phyloP scores from a whole-genome alignment of 1,284 basidiomycete species.

The Heliocybe sulcata region DNA sequence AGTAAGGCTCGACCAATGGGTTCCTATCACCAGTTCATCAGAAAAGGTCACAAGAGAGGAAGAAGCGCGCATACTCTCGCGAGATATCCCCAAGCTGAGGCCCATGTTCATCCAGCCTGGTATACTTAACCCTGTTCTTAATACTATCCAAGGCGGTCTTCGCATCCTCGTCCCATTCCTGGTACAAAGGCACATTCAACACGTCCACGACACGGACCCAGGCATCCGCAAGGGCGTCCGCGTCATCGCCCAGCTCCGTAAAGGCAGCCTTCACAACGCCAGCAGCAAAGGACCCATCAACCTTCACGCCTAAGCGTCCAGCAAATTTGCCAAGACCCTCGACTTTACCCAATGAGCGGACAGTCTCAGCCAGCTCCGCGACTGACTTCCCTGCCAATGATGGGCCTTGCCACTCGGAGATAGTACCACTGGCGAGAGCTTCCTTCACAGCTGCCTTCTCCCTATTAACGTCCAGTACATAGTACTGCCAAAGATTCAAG shows the following conservation, averaged over 20 bases:
- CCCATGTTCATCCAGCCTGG: slow-evolving; percentile 74
- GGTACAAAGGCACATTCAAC: slow-evolving; percentile 82
- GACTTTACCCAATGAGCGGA: slow-evolving; percentile 49
- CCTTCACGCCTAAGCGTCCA: slow-evolving; percentile 59
- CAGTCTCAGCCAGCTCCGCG: slow-evolving; percentile 62
- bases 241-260: slow-evolving; percentile 37
- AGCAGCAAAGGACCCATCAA: slow-evolving; percentile 56
- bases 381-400: slow-evolving; percentile 50
- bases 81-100: slow-evolving; percentile 83
- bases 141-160: slow-evolving; percentile 68
- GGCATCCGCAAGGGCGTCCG: slow-evolving; percentile 51
- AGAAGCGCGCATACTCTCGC: slow-evolving; percentile 43
- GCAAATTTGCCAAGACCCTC: slow-evolving; percentile 52
- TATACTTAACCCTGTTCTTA: slow-evolving; percentile 73
- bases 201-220: slow-evolving; percentile 80
- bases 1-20: slow-evolving; percentile 84
- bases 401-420: slow-evolving; percentile 49
- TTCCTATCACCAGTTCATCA: slow-evolving; percentile 33
- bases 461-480: slow-evolving; percentile 69
- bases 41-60: slow-evolving; percentile 4
- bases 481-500: slow-evolving; percentile 86
- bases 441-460: slow-evolving; percentile 50
- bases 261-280: slow-evolving; percentile 70
- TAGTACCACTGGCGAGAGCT: slow-evolving; percentile 36
- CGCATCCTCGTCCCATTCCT: slow-evolving; percentile 82